A percentile compares a stretch with the other conserved stretches of the same genome.
Evolutionary conservation across 2,329 filamentous ascomycete species (phyloP).

Genomic region (Ceratocystis smalleyi): DNA sequence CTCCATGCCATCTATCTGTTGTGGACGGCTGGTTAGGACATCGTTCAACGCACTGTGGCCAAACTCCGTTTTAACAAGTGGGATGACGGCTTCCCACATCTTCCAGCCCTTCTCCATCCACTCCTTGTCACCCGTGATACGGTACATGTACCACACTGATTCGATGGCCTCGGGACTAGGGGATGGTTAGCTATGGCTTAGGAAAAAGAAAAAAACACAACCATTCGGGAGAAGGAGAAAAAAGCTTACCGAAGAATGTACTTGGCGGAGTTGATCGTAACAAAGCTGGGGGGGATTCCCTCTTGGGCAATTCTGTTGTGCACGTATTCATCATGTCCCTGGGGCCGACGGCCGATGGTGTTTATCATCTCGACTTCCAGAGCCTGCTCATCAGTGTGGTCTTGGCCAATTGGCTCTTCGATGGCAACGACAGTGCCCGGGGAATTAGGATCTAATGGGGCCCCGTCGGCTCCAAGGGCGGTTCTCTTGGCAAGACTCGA

Average conservation of each 20-base stretch:
- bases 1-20: constrained; percentile 53
- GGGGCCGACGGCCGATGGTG: constrained; percentile 24
- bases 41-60: constrained; percentile 58
- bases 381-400: neutral
- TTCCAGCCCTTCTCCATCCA: constrained; percentile 75
- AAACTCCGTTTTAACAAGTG: constrained; percentile 46
- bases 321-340: constrained; percentile 41
- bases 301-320: constrained; percentile 29
- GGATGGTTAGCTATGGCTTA: neutral
- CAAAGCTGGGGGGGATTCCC: constrained; percentile 36
- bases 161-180: constrained; percentile 70
- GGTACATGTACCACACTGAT: constrained; percentile 78
- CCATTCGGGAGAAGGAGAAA: neutral
- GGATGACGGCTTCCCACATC: constrained; percentile 63
- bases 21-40: constrained; percentile 33
- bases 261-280: constrained; percentile 28
- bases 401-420: neutral
- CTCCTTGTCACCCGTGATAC: constrained; percentile 60
- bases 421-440: neutral
- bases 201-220: neutral
- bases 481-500: neutral
- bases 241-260: constrained; percentile 46
- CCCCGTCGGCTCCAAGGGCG: neutral
- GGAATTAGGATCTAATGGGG: neutral
- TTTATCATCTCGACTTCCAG: constrained; percentile 9